phyloP scores from a whole-genome alignment of 2,329 filamentous ascomycete species.

The Penicillium frequentans region DNA sequence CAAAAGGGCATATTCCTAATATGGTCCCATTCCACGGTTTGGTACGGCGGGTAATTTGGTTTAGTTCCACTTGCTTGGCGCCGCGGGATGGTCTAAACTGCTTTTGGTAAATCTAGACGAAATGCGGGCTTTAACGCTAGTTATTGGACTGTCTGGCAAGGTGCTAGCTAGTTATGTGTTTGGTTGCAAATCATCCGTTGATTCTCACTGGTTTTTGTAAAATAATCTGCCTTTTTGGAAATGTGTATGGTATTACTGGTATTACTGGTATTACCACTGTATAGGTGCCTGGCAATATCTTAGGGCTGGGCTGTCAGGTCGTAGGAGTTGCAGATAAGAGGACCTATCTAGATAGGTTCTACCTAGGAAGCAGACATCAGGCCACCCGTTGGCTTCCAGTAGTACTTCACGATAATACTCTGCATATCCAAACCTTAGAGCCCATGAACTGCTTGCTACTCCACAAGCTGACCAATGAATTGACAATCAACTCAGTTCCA shows the following conservation, averaged over 20 bases:
- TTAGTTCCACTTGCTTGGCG: not conserved
- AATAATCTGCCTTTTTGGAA: not conserved
- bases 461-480: not conserved
- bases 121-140: not conserved
- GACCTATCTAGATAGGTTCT: not conserved
- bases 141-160: not conserved
- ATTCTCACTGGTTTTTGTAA: not conserved
- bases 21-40: slow-evolving; percentile 5
- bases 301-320: not conserved
- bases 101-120: slow-evolving; percentile 3
- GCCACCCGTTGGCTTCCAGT: too few relatives aligned
- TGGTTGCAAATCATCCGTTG: slow-evolving; percentile 1
- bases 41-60: not conserved
- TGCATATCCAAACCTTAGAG: too few relatives aligned
- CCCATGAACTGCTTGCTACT: too few relatives aligned
- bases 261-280: not conserved
- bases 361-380: not conserved
- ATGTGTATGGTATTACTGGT: not conserved
- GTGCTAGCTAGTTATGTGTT: not conserved
- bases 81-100: not conserved
- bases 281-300: not conserved
- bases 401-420: too few relatives aligned
- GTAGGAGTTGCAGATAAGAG: too few relatives aligned
- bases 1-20: not conserved
- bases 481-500: not conserved